Evolutionary conservation across 1,284 basidiomycete genomes (phyloP).

Genomic region (Ceratobasidium sp.): DNA sequence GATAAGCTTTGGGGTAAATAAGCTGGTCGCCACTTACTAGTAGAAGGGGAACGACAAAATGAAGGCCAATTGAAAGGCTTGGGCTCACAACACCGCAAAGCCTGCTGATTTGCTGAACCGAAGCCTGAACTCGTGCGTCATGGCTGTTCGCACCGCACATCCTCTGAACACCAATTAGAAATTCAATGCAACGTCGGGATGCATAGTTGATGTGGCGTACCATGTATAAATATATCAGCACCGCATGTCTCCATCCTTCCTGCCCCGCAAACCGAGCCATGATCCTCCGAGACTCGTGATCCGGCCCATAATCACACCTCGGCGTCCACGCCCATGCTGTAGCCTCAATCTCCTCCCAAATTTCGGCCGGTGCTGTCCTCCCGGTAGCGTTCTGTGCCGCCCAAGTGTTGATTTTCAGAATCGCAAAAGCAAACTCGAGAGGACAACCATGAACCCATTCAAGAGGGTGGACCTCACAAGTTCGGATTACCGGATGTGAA

Average conservation of each 20-base stretch:
- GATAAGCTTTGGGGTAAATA: not conserved
- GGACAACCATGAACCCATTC: constrained; percentile 22
- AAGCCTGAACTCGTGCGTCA: constrained; percentile 16
- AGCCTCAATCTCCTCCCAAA: not conserved
- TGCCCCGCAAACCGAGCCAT: not conserved
- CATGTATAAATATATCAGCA: constrained; percentile 37
- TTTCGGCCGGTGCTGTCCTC: not conserved
- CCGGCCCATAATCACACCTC: not conserved
- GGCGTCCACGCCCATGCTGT: constrained; percentile 1
- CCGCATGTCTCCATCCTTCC: constrained; percentile 37
- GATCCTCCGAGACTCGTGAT: not conserved
- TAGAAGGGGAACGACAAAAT: constrained; percentile 6
- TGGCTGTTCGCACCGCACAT: constrained; percentile 21
- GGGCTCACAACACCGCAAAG: not conserved
- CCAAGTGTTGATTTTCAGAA: constrained; percentile 24
- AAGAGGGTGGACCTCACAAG: not conserved
- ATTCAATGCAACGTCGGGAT: too few species aligned
- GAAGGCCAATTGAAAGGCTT: not conserved
- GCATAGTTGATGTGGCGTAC: not conserved
- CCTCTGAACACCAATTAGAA: not conserved
- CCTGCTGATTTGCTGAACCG: constrained; percentile 3
- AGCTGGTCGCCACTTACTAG: constrained; percentile 1
- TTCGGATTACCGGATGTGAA: not conserved
- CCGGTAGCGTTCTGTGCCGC: not conserved
- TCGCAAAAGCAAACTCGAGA: not conserved